Evolutionary conservation across 1,284 basidiomycete genomes (phyloP).

Genomic region (Tilletia walkeri): DNA sequence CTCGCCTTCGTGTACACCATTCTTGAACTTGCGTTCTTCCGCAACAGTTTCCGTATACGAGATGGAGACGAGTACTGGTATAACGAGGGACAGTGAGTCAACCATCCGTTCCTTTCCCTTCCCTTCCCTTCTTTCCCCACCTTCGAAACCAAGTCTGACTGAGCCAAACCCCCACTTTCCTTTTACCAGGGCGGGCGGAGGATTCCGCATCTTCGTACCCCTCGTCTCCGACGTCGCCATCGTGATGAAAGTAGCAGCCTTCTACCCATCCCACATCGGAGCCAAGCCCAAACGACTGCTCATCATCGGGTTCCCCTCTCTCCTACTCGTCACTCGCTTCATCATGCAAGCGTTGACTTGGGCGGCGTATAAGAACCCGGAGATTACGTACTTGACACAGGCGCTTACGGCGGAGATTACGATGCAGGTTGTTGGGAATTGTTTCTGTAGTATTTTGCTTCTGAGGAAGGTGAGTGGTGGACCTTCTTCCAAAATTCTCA

Average conservation of each 20-base stretch:
- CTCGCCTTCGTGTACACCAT: constrained; percentile 3
- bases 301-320: constrained; percentile 4
- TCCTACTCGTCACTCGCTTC: neutral
- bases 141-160: neutral
- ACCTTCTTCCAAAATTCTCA: neutral
- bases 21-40: neutral
- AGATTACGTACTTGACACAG: neutral
- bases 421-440: constrained; percentile 4
- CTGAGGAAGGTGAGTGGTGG: neutral
- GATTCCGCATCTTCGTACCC: constrained; percentile 10
- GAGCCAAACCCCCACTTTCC: neutral
- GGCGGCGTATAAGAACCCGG: neutral
- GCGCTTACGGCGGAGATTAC: neutral
- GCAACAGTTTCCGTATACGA: neutral
- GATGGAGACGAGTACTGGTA: neutral
- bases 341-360: neutral
- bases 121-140: neutral
- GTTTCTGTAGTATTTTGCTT: constrained; percentile 9
- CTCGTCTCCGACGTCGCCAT: constrained; percentile 10
- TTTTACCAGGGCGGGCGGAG: neutral
- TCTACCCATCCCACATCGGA: neutral
- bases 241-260: constrained; percentile 1
- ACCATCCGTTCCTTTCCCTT: no score
- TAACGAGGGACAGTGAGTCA: constrained; percentile 1
- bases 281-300: neutral